A percentile compares a stretch with the other conserved stretches of the same genome.
These are phyloP conservation scores for Plantago coronopus DNA, from an alignment of 305 asterid species.

Conservation along the genomic window DNA sequence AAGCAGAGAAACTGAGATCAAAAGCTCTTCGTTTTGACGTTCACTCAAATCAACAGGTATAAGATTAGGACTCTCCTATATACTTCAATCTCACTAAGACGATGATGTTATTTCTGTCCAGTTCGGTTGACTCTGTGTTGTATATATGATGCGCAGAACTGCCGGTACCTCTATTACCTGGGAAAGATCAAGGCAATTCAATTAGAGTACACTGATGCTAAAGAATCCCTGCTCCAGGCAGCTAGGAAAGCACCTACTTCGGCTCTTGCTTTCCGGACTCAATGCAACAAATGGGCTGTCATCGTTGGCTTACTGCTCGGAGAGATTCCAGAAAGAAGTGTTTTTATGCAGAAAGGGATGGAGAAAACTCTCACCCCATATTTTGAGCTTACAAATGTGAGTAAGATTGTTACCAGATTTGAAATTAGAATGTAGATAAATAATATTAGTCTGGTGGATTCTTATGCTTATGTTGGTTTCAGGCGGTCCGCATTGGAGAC, in stretches of 20 bases:
- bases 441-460: too few relatives aligned
- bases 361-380: slow-evolving; percentile 87
- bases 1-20: slow-evolving; percentile 94
- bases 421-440: too few relatives aligned
- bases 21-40: slow-evolving; percentile 99
- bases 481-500: slow-evolving; percentile 97
- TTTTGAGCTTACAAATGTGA: slow-evolving; percentile 94
- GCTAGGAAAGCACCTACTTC: slow-evolving; percentile 93
- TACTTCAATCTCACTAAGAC: too few relatives aligned
- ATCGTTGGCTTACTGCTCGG: slow-evolving; percentile 88
- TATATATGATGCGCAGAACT: slow-evolving; percentile 50
- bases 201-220: slow-evolving; percentile 94
- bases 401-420: too few relatives aligned
- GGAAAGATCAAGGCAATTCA: slow-evolving; percentile 96
- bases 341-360: slow-evolving; percentile 98
- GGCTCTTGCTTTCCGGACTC: slow-evolving; percentile 86
- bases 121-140: background rate
- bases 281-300: slow-evolving; percentile 92
- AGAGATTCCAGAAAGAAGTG: slow-evolving; percentile 95
- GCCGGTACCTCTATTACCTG: slow-evolving; percentile 86
- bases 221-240: slow-evolving; percentile 97
- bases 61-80: slow-evolving; percentile 18
- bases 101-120: slow-evolving; percentile 3
- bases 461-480: slow-evolving; percentile 22
- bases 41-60: slow-evolving; percentile 94